Percentiles rank a stretch among this genome's conserved stretches.
phyloP scores from a whole-genome alignment of 768 basidiomycete genomes.

The Phylloporus arenicola region DNA sequence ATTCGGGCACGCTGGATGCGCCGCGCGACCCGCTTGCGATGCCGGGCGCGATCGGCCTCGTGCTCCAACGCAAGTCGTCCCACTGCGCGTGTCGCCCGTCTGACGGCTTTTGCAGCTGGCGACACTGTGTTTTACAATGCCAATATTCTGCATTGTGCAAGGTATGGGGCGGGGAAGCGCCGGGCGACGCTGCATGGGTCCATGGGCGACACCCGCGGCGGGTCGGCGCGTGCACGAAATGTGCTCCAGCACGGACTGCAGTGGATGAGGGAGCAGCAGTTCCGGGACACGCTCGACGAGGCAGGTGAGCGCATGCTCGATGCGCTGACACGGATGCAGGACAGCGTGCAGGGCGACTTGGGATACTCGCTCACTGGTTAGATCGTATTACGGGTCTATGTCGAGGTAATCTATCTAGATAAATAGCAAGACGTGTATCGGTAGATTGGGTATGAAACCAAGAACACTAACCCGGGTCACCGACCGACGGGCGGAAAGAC shows the following conservation, averaged over 20 bases:
- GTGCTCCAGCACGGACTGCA: conserved; percentile 67
- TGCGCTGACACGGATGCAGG: conserved; percentile 52
- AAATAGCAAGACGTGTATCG: not conserved
- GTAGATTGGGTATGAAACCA: conserved; percentile 13
- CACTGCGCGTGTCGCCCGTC: too few relatives aligned
- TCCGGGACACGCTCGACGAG: conserved; percentile 42
- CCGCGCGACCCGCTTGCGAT: conserved; percentile 58
- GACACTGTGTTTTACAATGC: conserved; percentile 78
- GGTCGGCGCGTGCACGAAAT: conserved; percentile 60
- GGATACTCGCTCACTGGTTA: conserved; percentile 49
- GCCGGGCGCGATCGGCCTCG: conserved; percentile 59
- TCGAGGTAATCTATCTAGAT: not conserved
- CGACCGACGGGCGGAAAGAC: conserved; percentile 39
- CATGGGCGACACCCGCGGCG: conserved; percentile 60
- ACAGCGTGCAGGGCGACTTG: conserved; percentile 35
- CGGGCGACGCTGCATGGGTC: conserved; percentile 68
- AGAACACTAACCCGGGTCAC: conserved; percentile 5
- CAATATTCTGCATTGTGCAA: conserved; percentile 72
- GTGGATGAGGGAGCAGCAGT: conserved; percentile 59
- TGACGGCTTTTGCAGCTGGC: conserved; percentile 40
- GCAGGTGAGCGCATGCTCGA: conserved; percentile 49
- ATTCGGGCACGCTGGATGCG: conserved; percentile 46
- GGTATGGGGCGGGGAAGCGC: conserved; percentile 44
- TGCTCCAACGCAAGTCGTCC: conserved; percentile 44
- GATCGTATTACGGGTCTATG: not conserved